Base-by-base conservation (phyloP, 768 basidiomycete genomes). In the Termitomyces heimii region DNA sequence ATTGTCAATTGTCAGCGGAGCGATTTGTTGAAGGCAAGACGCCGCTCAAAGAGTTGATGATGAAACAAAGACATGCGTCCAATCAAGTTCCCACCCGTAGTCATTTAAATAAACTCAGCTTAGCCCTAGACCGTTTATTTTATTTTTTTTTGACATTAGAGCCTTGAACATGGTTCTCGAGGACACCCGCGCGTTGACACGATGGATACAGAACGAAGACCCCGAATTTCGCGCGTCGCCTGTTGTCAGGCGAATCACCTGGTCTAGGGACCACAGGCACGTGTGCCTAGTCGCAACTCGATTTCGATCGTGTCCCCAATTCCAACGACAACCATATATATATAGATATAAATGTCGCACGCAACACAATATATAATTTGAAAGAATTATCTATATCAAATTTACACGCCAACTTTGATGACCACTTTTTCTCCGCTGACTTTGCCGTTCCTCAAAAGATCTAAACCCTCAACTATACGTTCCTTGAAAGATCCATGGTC, bases 391-490 rank as follows among this genome's bases (percentile, higher is more conserved):
- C 13, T 24, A 12, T 51, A 13, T 10, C 2, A 28, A n/a, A 13
- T 39, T 20, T 49, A 62, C 14, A 39, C 24, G 34, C 39, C 39
- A 44, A 78, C 64, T 58, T 75, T 75, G 0, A 82, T 70, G 2
- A 82, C 65, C 1, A 79, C 70, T 56, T 82, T 83, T 66, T 81
- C 77, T 24, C 80, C 80, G 39, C 76, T 79, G 44, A 81, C 65
- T 64, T 76, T 72, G 59, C 79, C 79, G 34, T 75, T 71, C 49
- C 78, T 72, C 43, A 82, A 57, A 39, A 82, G 60, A 49, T 78
- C 73, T 42, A 82, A 61, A 0, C 77, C 81, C n/a, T 56, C 62
- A 16, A 65, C 69, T 1, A 76, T 74, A 26, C 80, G 70, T 31
- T 78, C 74, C 53, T 72, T 69, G 51, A 82, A 66, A 13, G 69